A percentile compares a stretch with the other conserved stretches of the same genome.
Conservation (phyloP, 1,139 yeast genomes). For the Blastobotrys niveus region DNA sequence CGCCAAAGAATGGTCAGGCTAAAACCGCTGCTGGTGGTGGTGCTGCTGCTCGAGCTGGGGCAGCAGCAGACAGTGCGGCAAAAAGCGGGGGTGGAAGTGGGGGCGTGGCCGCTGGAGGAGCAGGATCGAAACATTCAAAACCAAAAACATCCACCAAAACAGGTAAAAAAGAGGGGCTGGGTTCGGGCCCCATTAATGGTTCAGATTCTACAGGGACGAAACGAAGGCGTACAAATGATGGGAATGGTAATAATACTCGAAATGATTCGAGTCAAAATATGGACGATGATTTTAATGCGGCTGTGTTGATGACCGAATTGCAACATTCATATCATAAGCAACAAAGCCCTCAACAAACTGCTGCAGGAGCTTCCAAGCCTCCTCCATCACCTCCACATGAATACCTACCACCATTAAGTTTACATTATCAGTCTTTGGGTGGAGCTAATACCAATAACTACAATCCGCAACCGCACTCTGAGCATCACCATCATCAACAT, state of each 20-base stretch:
- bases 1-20: slow-evolving; percentile 18
- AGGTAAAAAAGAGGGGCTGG: background rate
- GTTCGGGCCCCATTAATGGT: too few species aligned
- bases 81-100: too few species aligned
- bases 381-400: slow-evolving; percentile 15
- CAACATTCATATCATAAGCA: slow-evolving; percentile 24
- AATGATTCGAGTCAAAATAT: background rate
- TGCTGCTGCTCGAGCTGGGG: background rate
- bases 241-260: background rate
- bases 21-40: too few species aligned
- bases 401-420: slow-evolving; percentile 13
- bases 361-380: slow-evolving; percentile 11
- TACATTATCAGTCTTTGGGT: background rate
- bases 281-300: slow-evolving; percentile 27
- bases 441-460: background rate
- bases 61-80: background rate
- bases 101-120: too few species aligned
- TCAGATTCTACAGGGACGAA: background rate
- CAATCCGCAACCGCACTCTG: too few species aligned
- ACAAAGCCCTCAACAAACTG: slow-evolving; percentile 2
- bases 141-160: background rate
- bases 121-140: background rate
- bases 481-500: background rate
- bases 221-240: background rate
- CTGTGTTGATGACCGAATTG: slow-evolving; percentile 30